A percentile compares a stretch with the other conserved stretches of the same genome.
phyloP scores from a whole-genome alignment of 108 stramenopile species.

The Pseudonitzschia pungens region DNA sequence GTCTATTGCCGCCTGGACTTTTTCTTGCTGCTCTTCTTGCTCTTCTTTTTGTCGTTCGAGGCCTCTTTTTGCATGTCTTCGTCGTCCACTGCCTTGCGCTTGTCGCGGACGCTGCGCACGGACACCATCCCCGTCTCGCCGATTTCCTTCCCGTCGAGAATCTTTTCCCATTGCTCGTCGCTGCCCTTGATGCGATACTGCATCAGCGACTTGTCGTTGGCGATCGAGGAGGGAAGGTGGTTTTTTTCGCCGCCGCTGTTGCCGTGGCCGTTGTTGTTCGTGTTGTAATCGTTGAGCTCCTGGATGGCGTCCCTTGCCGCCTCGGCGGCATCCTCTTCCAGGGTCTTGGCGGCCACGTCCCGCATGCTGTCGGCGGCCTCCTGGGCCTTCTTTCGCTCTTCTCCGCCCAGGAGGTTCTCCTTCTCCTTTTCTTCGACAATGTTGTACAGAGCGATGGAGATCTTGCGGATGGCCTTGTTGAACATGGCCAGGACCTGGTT shows the following conservation, averaged over 20 bases:
- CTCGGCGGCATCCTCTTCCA: constrained; percentile 82
- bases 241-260: too few species aligned
- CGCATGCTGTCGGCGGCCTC: constrained; percentile 50
- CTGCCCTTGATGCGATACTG: constrained; percentile 83
- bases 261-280: not conserved
- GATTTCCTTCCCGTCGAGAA: constrained; percentile 62
- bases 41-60: constrained; percentile 26
- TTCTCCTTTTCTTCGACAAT: constrained; percentile 80
- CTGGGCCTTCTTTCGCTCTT: constrained; percentile 56
- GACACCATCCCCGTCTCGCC: constrained; percentile 35
- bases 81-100: constrained; percentile 47
- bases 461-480: constrained; percentile 94
- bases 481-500: constrained; percentile 95
- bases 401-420: constrained; percentile 58
- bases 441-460: constrained; percentile 74
- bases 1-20: constrained; percentile 10
- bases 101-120: constrained; percentile 48
- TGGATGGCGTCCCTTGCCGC: constrained; percentile 56
- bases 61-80: constrained; percentile 52
- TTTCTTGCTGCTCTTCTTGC: constrained; percentile 37
- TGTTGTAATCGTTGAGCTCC: constrained; percentile 46
- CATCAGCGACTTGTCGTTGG: constrained; percentile 76
- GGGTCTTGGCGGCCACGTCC: constrained; percentile 66
- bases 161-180: constrained; percentile 80
- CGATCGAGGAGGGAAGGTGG: constrained; percentile 51